Base-by-base conservation (phyloP, 192 early-diverging fungal species). In the Coemansia umbellata region DNA sequence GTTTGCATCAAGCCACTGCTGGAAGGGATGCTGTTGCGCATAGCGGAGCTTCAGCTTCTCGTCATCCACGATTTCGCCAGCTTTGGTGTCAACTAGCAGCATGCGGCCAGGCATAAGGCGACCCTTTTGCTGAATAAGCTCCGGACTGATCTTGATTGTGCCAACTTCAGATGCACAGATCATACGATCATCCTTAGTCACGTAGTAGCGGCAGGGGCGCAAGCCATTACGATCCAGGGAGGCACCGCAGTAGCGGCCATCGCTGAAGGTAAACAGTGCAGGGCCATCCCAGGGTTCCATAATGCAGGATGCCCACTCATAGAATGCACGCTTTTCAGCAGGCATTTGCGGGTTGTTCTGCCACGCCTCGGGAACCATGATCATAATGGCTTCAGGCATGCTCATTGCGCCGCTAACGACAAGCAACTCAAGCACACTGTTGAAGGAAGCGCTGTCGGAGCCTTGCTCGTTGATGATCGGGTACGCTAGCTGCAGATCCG, bases 251-350 rank as follows among this genome's bases (percentile, higher is more conserved):
- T 88, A 96, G 44, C 94, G 87, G 28, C 96, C 96, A 70, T 98
- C 96, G 24, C 88, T 89, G 68, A 98, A 98, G 14, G 96, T 96
- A 66, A 98, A 92, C 50, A 98, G 78, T 10, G 96, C 95, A 14
- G 96, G 96, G 18, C 96, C 96, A 68, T 98, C 96, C 87, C 93
- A 98, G 13, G 94, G 90, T 73, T 98, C 96, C 94, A 97, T 97
- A 33, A 98, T 70, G 72, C 87, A 91, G 26, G 94, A 90, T 42
- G 93, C 92, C 96, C 96, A 98, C 70, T 92, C 86, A 74, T 98
- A 97, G 76, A 95, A 98, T 14, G 91, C 88, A 33, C 87, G 82
- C 79, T 93, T 93, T 35, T 89, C 89, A 0, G 64, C 63, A 10
- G 86, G 80, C 85, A 94, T 93, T 47, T 72, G 68, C 31, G 80